Base-by-base conservation (phyloP, 371 early-diverging fungal genomes). In the Zychaea mexicana region DNA sequence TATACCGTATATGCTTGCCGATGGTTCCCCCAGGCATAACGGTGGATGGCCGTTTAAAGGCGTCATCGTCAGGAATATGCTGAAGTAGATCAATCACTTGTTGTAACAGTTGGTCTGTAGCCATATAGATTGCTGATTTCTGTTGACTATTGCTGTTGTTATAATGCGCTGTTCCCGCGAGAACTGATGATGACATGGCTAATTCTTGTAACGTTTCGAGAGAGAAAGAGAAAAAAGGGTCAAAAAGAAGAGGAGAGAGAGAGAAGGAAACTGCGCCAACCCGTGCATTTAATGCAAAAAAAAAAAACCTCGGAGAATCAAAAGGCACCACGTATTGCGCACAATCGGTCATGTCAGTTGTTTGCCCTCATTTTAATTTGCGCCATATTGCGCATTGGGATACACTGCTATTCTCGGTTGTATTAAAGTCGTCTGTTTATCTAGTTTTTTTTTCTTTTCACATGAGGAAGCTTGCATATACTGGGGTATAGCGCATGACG, bases 1-100 rank as follows among this genome's bases (percentile, higher is more conserved):
- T 52, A 30, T 83, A 86, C 55, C 87, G 81, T 19, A 85, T 82
- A 62, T 90, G 90, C 66, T 90, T 88, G 24, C 90, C 90, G 12
- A 88, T 81, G 12, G 89, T 85, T 47, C 88, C 84, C 6, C 79
- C 77, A n/a, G 87, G 85, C 36, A 87, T 81, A n/a, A 86, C 70
- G 1, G 28, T 55, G 0, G 89, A 88, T 5, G 69, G 69, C 12
- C 66, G 67, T 0, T 82, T 81, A 66, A 84, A 88, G 2, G 65
- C 63, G 8, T 64, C 52, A 46, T 67, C 71, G 12, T 61, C 67
- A 9, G 62, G 62, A 26, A 69, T 21, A 38, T 17, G 38, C 30
- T 33, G 22, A 13, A 73, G 38, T 15, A 73, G 52, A 27, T 66
- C 62, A 26, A 73, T 65, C 24, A 66, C 64, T 58, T 73, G 73